phyloP scores from a whole-genome alignment of 192 early-diverging fungal genomes.

The Chytriomyces sp. region DNA sequence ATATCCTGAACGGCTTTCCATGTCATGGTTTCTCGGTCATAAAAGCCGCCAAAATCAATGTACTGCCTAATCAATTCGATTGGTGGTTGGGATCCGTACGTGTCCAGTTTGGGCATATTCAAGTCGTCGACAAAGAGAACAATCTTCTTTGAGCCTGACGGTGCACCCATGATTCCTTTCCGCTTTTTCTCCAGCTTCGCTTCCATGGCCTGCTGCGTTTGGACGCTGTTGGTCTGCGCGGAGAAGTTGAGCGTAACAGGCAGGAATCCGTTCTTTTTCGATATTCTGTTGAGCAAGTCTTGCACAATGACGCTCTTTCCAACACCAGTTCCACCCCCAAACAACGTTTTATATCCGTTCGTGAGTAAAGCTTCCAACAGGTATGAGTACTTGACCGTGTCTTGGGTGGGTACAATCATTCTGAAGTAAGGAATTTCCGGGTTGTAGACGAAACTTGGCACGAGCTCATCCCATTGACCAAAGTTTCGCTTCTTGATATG shows the following conservation, averaged over 20 bases:
- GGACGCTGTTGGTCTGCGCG: constrained; percentile 63
- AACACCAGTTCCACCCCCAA: constrained; percentile 64
- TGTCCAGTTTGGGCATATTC: constrained; percentile 68
- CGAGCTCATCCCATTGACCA: constrained; percentile 63
- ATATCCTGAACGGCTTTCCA: constrained; percentile 66
- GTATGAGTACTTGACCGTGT: constrained; percentile 64
- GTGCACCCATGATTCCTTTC: constrained; percentile 65
- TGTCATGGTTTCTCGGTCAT: constrained; percentile 61
- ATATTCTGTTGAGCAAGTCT: constrained; percentile 53
- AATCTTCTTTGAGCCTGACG: constrained; percentile 57
- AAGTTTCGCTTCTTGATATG: constrained; percentile 56
- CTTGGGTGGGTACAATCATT: constrained; percentile 66
- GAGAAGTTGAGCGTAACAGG: constrained; percentile 62
- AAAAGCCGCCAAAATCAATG: constrained; percentile 62
- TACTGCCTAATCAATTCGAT: constrained; percentile 65
- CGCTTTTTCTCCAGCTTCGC: constrained; percentile 66
- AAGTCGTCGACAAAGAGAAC: constrained; percentile 68
- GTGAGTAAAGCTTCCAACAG: constrained; percentile 54
- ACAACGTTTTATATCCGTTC: constrained; percentile 54
- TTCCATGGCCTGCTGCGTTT: constrained; percentile 67
- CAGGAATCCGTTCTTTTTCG: constrained; percentile 54
- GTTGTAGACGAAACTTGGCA: constrained; percentile 60
- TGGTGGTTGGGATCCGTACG: constrained; percentile 65
- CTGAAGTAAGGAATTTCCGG: constrained; percentile 62
- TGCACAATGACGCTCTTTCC: constrained; percentile 66